Evolutionary conservation across 768 basidiomycete species (phyloP), one percentile per base, ranked within the genome.

Genomic region (Auricularia heimuer): DNA sequence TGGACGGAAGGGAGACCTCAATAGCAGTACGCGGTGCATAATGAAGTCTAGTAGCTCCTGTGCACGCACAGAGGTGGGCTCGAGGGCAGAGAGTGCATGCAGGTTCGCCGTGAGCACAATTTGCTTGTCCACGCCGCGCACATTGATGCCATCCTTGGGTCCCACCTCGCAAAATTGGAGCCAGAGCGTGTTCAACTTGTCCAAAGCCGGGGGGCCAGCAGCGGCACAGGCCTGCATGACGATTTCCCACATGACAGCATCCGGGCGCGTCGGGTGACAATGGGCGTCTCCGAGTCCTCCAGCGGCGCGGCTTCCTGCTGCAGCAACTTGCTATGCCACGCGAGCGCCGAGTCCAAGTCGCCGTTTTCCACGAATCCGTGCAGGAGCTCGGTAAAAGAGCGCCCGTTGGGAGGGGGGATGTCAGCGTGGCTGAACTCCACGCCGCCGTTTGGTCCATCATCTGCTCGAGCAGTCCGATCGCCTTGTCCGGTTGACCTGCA

Each of bases 281-380:
- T 72, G 1, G 84, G 74, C 62, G 80, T 75, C 67, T 77, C 82
- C 1, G 79, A 79, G 67, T 78, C 64, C 16, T 64, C 64, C 2
- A 10, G 70, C 39, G 68, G 64, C 18, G 56, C 66, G 68, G 68
- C 70, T 72, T 68, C 73, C 65, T 85, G 82, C 34, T 74, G 71
- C 58, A 88, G 74, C 36, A 93, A 78, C 60, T 83, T 81, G 51
- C 86, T 78, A 69, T 88, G 90, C 92, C 92, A 95, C 4, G 77
- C 72, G 54, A 86, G 69, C 0, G 91, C 91, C 0, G 83, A 86
- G 2, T 75, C 68, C 4, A 86, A 70, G 70, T 94, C 92, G 12
- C 82, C 83, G 10, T 75, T 72, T 12, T 78, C 73, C 68, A 84
- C 80, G 73, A 93, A 94, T 1, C 88, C 88, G 1, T 73, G 74